Conservation (phyloP, 2,329 filamentous ascomycete species). For the Orbilia quercus region DNA sequence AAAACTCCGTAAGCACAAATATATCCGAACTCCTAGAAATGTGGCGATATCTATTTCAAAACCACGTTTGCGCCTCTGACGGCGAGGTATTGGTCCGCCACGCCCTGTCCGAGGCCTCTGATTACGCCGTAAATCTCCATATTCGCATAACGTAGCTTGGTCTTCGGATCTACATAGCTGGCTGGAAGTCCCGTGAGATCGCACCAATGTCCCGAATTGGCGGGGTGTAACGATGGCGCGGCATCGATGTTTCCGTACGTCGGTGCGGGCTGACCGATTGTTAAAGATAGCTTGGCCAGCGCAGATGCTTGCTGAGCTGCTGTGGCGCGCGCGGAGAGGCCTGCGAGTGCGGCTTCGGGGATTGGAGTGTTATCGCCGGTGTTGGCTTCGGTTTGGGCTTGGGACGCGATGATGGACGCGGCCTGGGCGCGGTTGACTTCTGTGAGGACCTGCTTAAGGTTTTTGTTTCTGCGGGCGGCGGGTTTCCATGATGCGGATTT, state of each 20-base stretch:
- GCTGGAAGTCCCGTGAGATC: conserved; percentile 94
- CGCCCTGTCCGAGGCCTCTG: conserved; percentile 80
- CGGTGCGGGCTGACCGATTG: conserved; percentile 63
- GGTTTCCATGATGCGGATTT: conserved; percentile 91
- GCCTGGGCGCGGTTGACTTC: conserved; percentile 89
- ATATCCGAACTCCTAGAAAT: background rate
- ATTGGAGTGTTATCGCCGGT: conserved; percentile 61
- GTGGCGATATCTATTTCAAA: conserved; percentile 74
- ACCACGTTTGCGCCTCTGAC: conserved; percentile 92
- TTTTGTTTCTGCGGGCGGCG: conserved; percentile 96
- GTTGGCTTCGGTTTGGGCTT: conserved; percentile 46
- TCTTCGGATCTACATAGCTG: conserved; percentile 94
- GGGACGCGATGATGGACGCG: conserved; percentile 68
- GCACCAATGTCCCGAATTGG: conserved; percentile 88
- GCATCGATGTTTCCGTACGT: conserved; percentile 98
- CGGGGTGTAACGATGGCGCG: conserved; percentile 82
- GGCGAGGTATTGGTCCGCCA: conserved; percentile 88
- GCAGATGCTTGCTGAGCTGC: conserved; percentile 74
- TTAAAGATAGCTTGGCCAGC: conserved; percentile 76
- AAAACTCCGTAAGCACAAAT: background rate
- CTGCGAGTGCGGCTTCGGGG: conserved; percentile 48
- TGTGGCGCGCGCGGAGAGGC: conserved; percentile 61
- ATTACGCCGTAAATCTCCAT: conserved; percentile 89
- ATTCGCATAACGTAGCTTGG: conserved; percentile 89
- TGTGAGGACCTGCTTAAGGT: conserved; percentile 93